Conservation (phyloP, 2,329 filamentous ascomycete species). For the Lithohypha guttulata region DNA sequence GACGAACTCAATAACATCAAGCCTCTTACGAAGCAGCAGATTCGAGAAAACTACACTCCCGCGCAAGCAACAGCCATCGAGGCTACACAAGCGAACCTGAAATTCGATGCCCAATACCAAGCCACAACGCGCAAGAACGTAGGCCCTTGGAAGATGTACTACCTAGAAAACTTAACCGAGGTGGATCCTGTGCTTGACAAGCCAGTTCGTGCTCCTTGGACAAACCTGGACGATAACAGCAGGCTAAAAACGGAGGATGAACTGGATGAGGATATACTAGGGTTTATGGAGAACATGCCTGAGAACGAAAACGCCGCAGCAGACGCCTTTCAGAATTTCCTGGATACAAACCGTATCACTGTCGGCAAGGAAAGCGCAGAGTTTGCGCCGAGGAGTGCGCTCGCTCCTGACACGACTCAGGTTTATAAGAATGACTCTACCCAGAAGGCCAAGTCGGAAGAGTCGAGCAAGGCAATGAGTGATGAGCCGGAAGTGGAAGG, state of each 20-base stretch:
- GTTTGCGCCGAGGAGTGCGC: slow-evolving; percentile 37
- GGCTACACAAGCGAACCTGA: slow-evolving; percentile 67
- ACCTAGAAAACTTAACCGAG: slow-evolving; percentile 72
- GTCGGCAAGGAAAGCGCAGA: slow-evolving; percentile 41
- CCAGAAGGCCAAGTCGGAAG: slow-evolving; percentile 18
- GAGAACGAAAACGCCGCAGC: slow-evolving; percentile 14
- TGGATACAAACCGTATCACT: slow-evolving; percentile 36
- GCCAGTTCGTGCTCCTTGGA: slow-evolving; percentile 41
- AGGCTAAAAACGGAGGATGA: slow-evolving; percentile 54
- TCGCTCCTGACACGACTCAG: slow-evolving; percentile 43
- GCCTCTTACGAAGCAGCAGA: slow-evolving; percentile 57
- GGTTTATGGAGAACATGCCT: slow-evolving; percentile 22
- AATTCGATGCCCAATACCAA: slow-evolving; percentile 54
- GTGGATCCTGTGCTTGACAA: slow-evolving; percentile 71
- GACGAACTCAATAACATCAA: slow-evolving; percentile 12
- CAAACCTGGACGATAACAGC: slow-evolving; percentile 45
- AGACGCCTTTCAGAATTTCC: slow-evolving; percentile 17
- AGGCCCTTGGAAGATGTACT: slow-evolving; percentile 61
- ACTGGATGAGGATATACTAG: slow-evolving; percentile 47
- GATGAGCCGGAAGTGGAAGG: slow-evolving; percentile 1
- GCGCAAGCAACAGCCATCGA: slow-evolving; percentile 73
- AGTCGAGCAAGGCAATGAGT: slow-evolving; percentile 10
- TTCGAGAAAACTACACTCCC: slow-evolving; percentile 58
- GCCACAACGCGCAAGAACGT: slow-evolving; percentile 52
- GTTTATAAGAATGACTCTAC: slow-evolving; percentile 27